Percentiles rank a stretch among this genome's conserved stretches.
Evolutionary conservation across 2,329 filamentous ascomycete genomes (phyloP).

Genomic region (Cladosporium sphaerospermum): DNA sequence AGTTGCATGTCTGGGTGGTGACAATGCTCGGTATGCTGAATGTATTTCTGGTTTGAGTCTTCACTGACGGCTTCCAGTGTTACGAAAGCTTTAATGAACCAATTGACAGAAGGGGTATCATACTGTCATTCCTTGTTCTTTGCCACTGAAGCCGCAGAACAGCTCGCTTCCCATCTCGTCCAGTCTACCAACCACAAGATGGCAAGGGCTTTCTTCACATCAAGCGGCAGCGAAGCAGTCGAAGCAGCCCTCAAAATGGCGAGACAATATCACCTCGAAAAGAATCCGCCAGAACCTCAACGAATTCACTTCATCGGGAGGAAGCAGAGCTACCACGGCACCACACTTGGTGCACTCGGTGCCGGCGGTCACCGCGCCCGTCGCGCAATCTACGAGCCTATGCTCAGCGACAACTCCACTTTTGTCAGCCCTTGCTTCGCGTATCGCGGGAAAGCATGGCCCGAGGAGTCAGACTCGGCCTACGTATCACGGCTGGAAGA

Average conservation of each 20-base stretch:
- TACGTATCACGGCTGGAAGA: constrained; percentile 57
- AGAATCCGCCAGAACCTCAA: constrained; percentile 44
- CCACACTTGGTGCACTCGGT: constrained; percentile 60
- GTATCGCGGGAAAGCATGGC: constrained; percentile 50
- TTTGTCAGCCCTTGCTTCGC: constrained; percentile 61
- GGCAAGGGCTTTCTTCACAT: constrained; percentile 50
- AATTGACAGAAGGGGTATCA: constrained; percentile 49
- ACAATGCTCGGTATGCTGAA: constrained; percentile 43
- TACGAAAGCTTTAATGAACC: constrained; percentile 51
- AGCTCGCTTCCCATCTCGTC: constrained; percentile 46
- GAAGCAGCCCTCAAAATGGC: constrained; percentile 64
- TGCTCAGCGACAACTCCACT: constrained; percentile 48
- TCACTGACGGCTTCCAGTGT: constrained; percentile 36
- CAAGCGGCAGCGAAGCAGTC: constrained; percentile 59
- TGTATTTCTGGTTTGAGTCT: background rate
- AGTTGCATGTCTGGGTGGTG: constrained; percentile 65
- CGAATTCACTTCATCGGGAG: constrained; percentile 59
- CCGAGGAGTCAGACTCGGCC: constrained; percentile 48
- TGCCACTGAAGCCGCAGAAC: constrained; percentile 47
- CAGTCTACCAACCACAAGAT: constrained; percentile 48
- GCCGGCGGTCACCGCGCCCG: constrained; percentile 58
- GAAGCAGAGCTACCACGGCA: constrained; percentile 63
- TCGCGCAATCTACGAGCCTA: constrained; percentile 54
- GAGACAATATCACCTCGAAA: constrained; percentile 60
- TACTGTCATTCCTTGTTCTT: constrained; percentile 58